Evolutionary conservation across 805 yeast species (phyloP), one percentile per base, ranked within the genome.

Genomic region (Candida sphagnicola): DNA sequence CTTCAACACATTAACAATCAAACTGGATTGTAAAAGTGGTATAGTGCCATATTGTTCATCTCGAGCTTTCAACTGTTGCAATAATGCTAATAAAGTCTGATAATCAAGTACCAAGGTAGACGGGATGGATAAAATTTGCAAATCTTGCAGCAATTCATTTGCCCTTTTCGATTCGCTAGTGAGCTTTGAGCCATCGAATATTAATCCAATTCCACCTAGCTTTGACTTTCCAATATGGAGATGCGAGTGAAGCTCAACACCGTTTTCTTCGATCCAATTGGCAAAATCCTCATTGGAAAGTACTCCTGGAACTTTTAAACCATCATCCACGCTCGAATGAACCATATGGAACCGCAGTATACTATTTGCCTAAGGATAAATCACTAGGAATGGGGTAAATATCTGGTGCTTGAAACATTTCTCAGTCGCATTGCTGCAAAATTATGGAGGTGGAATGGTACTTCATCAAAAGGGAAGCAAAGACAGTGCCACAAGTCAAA

Each of bases 201-300:
- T 51, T 8, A 64, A 32, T 5, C 70, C 70, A 5, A 45, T 44
- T 10, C 70, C 70, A n/a, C 68, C 67, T 11, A 59, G 41, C 1
- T 38, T 15, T 35, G 63, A 56, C 13, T 36, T 11, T 15, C 43
- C 50, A 30, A 61, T 45, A 4, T 48, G 16, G 4, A 57, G 26
- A 5, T 42, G 28, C 1, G 37, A 41, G 37, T 56, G 55, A 3
- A 44, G 39, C 5, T 25, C 38, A 14, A 59, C 45, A 4, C 36
- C 42, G n/a, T 40, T 34, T 1, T 41, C 37, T 6, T 37, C 35
- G 12, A 53, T 17, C 48, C 50, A 47, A 13, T 42, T 31, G 2
- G 33, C 29, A 13, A 49, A 40, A 24, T 26, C 17, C 3, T 18
- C 24, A 30, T 41, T 42, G 10, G 37, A 29, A 4, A 13, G n/a